Evolutionary conservation across 352 stramenopile species (phyloP), one percentile per base, ranked within the genome.

Genomic region (Phytophthora tentaculata): DNA sequence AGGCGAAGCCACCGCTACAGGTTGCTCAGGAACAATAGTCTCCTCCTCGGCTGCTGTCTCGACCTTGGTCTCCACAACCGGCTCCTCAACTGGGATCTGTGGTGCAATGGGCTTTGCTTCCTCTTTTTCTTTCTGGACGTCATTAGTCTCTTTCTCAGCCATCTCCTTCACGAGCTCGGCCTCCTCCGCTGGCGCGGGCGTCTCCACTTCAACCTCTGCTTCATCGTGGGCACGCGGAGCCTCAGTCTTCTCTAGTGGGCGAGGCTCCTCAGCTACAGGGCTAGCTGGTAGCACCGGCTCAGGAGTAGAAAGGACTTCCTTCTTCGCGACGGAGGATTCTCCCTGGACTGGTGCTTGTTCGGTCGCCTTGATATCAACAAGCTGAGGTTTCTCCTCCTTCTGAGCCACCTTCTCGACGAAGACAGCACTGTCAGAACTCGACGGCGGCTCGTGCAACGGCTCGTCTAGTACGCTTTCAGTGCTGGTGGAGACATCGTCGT

Each of bases 401-500:
- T 17, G 7, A 8, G 12, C n/a, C 26, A 52, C 35, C 32, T 61
- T 29, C 14, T 64, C 43, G 28, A 61, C 32, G 28, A 16, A 23
- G 35, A 32, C 50, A 29, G 28, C n/a, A 20, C 47, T 69, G 24
- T 73, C 52, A 8, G 59, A 58, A 52, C 44, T 64, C 22, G 29
- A 60, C 1, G 20, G n/a, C 17, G 72, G 51, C 22, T 76, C 62
- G 23, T 68, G 55, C 29, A 77, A 57, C 10, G 54, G 47, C 19
- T 81, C 74, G 23, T 79, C 71, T 43, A 71, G 63, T 20, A 67
- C 67, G 20, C 71, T 79, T 52, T 81, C 74, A 16, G 73, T 76
- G 56, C 74, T 77, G 13, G 74, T 81, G 12, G 74, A 75, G 14
- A 58, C 59, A 50, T 79, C 52, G 51, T 75, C 67, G 44, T 77